phyloP scores from a whole-genome alignment of 805 yeast species.

The Candida chilensis region DNA sequence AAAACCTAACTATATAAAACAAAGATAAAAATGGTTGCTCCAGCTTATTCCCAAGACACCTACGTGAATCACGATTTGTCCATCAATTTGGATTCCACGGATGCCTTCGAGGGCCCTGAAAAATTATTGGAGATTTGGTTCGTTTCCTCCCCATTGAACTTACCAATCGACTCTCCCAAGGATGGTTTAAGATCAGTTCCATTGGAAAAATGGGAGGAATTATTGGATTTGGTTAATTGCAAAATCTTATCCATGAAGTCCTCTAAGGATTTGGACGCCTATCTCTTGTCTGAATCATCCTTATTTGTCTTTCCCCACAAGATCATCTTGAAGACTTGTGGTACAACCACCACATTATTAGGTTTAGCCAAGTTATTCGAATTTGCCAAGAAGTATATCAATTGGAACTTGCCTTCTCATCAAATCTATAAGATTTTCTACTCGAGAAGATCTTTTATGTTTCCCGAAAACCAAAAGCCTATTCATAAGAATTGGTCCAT shows the following conservation, averaged over 20 bases:
- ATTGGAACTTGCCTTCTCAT: conserved; percentile 24
- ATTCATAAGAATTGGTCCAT: conserved; percentile 81
- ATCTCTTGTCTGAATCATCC: conserved; percentile 81
- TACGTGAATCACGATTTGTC: conserved; percentile 76
- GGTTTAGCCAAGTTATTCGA: conserved; percentile 64
- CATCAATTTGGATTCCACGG: conserved; percentile 73
- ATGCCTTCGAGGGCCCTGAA: conserved; percentile 97
- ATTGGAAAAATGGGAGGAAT: conserved; percentile 54
- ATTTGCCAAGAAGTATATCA: conserved; percentile 28
- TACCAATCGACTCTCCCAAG: conserved; percentile 22
- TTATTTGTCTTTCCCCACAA: conserved; percentile 84
- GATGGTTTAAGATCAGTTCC: conserved; percentile 59
- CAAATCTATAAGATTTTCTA: conserved; percentile 68
- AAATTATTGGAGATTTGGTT: conserved; percentile 89
- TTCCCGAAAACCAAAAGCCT: conserved; percentile 74
- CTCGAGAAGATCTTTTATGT: conserved; percentile 88
- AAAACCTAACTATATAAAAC: conserved; percentile 2
- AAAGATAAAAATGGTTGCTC: conserved; percentile 25
- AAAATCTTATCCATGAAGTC: conserved; percentile 77
- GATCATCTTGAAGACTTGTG: conserved; percentile 86
- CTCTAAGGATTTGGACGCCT: conserved; percentile 64
- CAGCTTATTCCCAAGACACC: conserved; percentile 30
- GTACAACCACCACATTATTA: conserved; percentile 84
- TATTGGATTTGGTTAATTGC: conserved; percentile 80
- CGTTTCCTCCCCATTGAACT: conserved; percentile 35